A percentile compares a stretch with the other conserved stretches of the same genome.
These are phyloP conservation scores for Phytophthora lateralis DNA, from an alignment of 352 stramenopile species.

Conservation along the genomic window DNA sequence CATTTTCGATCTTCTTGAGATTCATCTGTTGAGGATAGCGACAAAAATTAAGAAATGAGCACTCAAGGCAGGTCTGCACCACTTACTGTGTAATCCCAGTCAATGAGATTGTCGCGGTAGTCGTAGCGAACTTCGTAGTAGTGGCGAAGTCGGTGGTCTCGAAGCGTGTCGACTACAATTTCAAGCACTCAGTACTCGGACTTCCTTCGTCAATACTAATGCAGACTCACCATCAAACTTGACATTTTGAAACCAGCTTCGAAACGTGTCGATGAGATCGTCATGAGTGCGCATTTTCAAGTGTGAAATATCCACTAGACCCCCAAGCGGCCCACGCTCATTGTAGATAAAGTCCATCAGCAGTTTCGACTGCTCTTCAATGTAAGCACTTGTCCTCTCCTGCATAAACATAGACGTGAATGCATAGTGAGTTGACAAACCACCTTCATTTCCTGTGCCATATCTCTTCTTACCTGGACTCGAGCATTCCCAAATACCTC, in stretches of 20 bases:
- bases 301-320: constrained; percentile 82
- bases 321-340: constrained; percentile 56
- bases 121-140: constrained; percentile 95
- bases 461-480: constrained; percentile 60
- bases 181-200: not conserved
- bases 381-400: constrained; percentile 85
- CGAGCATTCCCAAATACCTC: constrained; percentile 94
- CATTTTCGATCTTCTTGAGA: constrained; percentile 85
- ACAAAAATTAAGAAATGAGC: not conserved
- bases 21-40: constrained; percentile 53
- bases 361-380: constrained; percentile 71
- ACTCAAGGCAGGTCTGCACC: not conserved
- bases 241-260: constrained; percentile 74
- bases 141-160: constrained; percentile 87
- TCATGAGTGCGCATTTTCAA: constrained; percentile 92
- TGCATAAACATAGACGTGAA: constrained; percentile 16
- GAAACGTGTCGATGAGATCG: constrained; percentile 86
- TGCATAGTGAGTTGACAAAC: constrained; percentile 1
- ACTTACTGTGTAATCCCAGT: constrained; percentile 94
- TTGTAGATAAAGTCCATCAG: constrained; percentile 82
- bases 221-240: constrained; percentile 73
- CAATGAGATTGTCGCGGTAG: constrained; percentile 91
- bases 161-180: constrained; percentile 65
- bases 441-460: too few species aligned
- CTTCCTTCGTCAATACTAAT: not conserved